phyloP scores from a whole-genome alignment of 2,329 filamentous ascomycete genomes.

The Fusarium pininemorale region DNA sequence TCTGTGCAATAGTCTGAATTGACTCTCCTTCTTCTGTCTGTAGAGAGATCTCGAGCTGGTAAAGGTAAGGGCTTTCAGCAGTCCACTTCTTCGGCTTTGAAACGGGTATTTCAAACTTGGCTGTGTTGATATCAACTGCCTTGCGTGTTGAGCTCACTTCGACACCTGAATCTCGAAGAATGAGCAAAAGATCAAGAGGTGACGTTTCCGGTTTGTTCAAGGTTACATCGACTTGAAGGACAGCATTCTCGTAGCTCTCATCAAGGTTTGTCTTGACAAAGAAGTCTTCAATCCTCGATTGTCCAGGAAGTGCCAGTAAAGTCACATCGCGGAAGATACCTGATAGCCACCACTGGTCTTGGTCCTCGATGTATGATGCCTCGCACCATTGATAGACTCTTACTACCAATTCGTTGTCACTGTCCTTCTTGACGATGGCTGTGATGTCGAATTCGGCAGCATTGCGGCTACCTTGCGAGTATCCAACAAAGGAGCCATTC shows the following conservation, averaged over 20 bases:
- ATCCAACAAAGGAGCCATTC: neutral
- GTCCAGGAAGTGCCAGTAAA: neutral
- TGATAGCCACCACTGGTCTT: conserved; percentile 21
- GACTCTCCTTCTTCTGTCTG: accelerated
- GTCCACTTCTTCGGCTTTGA: conserved; percentile 1
- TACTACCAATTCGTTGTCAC: neutral
- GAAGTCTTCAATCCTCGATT: neutral
- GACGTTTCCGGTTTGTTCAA: accelerated
- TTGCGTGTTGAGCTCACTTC: neutral
- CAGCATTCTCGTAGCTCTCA: neutral
- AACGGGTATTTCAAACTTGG: neutral
- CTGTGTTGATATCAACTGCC: accelerated
- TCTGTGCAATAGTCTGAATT: neutral
- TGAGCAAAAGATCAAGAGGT: accelerated
- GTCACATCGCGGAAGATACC: conserved; percentile 17
- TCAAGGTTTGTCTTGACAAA: conserved; percentile 5
- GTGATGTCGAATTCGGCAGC: conserved; percentile 2
- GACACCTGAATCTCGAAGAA: neutral
- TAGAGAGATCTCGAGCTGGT: neutral
- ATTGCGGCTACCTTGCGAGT: conserved; percentile 12
- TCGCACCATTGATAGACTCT: conserved; percentile 17
- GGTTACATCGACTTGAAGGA: neutral
- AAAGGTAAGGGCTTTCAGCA: neutral
- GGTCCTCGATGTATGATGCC: conserved; percentile 6
- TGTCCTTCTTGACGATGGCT: neutral